Percentiles rank a stretch among this genome's conserved stretches.
Conservation (phyloP, 2,329 filamentous ascomycete genomes). For the Beauveria varroae region DNA sequence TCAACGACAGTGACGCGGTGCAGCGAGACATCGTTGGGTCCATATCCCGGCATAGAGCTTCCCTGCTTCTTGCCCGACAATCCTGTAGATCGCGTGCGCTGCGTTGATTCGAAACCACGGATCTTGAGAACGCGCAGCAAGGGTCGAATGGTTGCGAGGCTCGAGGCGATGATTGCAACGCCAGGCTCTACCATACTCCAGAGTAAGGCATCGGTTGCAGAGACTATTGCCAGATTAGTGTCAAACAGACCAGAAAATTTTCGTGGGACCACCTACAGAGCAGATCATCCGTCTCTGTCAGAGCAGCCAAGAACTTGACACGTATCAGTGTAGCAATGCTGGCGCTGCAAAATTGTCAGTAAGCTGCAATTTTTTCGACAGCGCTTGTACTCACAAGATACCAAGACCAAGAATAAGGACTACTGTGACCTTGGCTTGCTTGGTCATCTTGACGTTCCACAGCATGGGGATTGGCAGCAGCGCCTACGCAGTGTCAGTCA, state of each 20-base stretch:
- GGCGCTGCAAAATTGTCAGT: slow-evolving; percentile 28
- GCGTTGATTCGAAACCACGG: slow-evolving; percentile 37
- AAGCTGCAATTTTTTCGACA: neutral
- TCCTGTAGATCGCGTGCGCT: slow-evolving; percentile 24
- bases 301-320: slow-evolving; percentile 38
- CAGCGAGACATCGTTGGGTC: slow-evolving; percentile 30
- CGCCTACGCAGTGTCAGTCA: slow-evolving; percentile 25
- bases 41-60: slow-evolving; percentile 25
- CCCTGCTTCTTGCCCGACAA: slow-evolving; percentile 22
- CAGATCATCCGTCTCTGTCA: slow-evolving; percentile 38
- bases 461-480: slow-evolving; percentile 47
- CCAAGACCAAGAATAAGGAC: slow-evolving; percentile 41
- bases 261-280: slow-evolving; percentile 33
- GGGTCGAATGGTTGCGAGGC: slow-evolving; percentile 46
- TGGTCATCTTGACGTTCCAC: slow-evolving; percentile 46
- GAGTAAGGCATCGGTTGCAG: slow-evolving; percentile 44
- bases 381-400: slow-evolving; percentile 33
- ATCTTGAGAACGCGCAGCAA: slow-evolving; percentile 42
- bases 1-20: slow-evolving; percentile 19
- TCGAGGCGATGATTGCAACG: slow-evolving; percentile 46
- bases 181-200: slow-evolving; percentile 52
- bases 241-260: neutral
- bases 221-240: slow-evolving; percentile 26
- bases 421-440: slow-evolving; percentile 44
- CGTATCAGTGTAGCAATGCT: slow-evolving; percentile 47